phyloP scores from a whole-genome alignment of 306 rosid genomes.

The Casuarina equisetifolia region DNA sequence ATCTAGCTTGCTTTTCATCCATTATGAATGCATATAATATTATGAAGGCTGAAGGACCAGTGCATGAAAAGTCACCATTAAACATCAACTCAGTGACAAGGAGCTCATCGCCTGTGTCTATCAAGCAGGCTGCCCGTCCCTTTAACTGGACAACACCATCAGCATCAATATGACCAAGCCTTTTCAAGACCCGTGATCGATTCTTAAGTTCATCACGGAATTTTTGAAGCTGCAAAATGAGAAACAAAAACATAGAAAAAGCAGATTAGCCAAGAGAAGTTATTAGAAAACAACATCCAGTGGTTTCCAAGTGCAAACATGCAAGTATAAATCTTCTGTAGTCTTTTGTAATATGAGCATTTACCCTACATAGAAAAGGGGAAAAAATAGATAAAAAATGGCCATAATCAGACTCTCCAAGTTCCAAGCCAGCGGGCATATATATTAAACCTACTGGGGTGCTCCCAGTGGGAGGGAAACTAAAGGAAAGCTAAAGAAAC shows the following conservation, averaged over 20 bases:
- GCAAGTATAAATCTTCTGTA: not conserved
- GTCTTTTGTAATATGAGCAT: not conserved
- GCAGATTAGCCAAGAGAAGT: not conserved
- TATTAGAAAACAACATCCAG: not conserved
- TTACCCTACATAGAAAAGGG: not conserved
- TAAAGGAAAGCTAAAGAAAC: not conserved
- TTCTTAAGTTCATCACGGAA: constrained; percentile 90
- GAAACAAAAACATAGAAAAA: constrained; percentile 4
- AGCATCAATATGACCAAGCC: constrained; percentile 93
- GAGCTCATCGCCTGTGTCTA: constrained; percentile 97
- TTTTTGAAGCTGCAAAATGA: constrained; percentile 72
- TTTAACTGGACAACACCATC: constrained; percentile 94
- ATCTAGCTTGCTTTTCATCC: not conserved
- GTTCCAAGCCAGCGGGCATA: not conserved
- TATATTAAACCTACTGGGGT: not conserved
- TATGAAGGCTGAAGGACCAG: constrained; percentile 4
- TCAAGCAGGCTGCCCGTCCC: constrained; percentile 98
- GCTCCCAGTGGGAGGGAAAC: not conserved
- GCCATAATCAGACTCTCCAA: not conserved
- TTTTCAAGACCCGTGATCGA: constrained; percentile 89
- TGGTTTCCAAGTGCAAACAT: not conserved
- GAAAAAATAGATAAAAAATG: no score
- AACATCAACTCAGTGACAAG: constrained; percentile 97
- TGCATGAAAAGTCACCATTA: constrained; percentile 60
- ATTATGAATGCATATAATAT: constrained; percentile 13